Evolutionary conservation across 805 yeast genomes (phyloP), one percentile per base, ranked within the genome.

Genomic region (Starmerella stellata): DNA sequence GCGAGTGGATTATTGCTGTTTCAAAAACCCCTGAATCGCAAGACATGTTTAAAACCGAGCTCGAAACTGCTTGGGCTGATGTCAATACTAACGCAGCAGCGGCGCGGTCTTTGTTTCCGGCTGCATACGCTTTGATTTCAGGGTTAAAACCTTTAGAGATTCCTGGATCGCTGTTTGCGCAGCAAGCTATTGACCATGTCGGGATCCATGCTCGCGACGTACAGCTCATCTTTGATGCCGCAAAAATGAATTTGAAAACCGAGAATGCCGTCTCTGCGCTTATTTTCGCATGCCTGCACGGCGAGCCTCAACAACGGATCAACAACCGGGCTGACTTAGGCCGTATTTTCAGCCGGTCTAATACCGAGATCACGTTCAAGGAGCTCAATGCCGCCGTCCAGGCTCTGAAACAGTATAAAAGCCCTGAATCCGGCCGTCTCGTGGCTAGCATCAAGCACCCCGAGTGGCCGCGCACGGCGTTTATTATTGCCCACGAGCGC

Each of bases 1-100:
- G 70, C 50, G 58, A 71, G 17, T 87, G 95, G 95, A 68, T 39
- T 51, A 64, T 28, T 56, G 69, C 27, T 51, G 35, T 23, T 32
- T 32, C 23, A 7, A 9, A 5, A 21, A 32, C 32, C 14, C 16
- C 7, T 29, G 32, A 29, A 13, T 15, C 19, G 19, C 7, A 15
- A 29, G 14, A 7, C 9, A 7, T 29, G 19, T 29, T 29, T 17
- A 8, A 29, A 13, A 13, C 7, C 7, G 32, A 29, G 32, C 14
- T 29, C 5, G 14, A 13, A 29, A 5, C 8, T 9, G 32, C 32
- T 29, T 29, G 32, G 32, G 32, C 16, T 8, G 32, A 29, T 29
- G n/a, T n/a, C n/a, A n/a, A n/a, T n/a, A n/a, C n/a, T n/a, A n/a
- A n/a, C n/a, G n/a, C n/a, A n/a, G n/a, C n/a, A n/a, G n/a, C n/a